A percentile compares a stretch with the other conserved stretches of the same genome.
phyloP scores from a whole-genome alignment of 2,329 filamentous ascomycete genomes.

The Alternaria infectoria region DNA sequence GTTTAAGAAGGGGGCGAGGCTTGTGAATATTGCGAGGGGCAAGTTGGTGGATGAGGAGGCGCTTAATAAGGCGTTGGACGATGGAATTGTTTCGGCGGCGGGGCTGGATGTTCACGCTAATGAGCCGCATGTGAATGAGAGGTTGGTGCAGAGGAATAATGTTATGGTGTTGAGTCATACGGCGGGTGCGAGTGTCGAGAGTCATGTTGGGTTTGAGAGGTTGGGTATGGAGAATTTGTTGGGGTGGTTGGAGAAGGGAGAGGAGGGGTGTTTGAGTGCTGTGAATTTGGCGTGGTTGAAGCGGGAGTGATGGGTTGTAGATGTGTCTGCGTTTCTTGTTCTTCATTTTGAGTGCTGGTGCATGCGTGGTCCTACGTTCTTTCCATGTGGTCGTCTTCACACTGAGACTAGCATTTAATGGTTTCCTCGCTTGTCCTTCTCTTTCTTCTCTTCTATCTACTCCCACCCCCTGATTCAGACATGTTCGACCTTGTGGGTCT shows the following conservation, averaged over 20 bases:
- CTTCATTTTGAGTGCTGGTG: too few species aligned
- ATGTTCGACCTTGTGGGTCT: not conserved
- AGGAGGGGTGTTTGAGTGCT: constrained; percentile 62
- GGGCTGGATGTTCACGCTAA: constrained; percentile 69
- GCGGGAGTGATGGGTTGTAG: not conserved
- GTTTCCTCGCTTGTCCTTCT: not conserved
- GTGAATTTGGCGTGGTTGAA: constrained; percentile 66
- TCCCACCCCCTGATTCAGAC: not conserved
- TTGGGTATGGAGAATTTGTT: constrained; percentile 71
- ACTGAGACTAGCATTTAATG: too few species aligned
- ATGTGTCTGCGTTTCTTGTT: not conserved
- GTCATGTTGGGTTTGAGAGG: constrained; percentile 70
- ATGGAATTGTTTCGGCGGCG: constrained; percentile 57
- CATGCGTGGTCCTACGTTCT: too few species aligned
- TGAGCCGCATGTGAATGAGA: constrained; percentile 63
- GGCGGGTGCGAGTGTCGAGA: constrained; percentile 70
- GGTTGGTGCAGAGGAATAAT: constrained; percentile 53
- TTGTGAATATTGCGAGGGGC: constrained; percentile 72
- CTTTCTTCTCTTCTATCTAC: not conserved
- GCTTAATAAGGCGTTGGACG: constrained; percentile 64
- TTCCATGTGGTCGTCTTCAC: too few species aligned
- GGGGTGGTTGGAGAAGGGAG: constrained; percentile 60
- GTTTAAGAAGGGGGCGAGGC: constrained; percentile 62
- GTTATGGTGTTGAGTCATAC: constrained; percentile 71
- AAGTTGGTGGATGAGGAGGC: constrained; percentile 70